These are phyloP conservation scores for Prillingera fragicola DNA, from an alignment of 1,284 basidiomycete genomes.

Conservation along the genomic window DNA sequence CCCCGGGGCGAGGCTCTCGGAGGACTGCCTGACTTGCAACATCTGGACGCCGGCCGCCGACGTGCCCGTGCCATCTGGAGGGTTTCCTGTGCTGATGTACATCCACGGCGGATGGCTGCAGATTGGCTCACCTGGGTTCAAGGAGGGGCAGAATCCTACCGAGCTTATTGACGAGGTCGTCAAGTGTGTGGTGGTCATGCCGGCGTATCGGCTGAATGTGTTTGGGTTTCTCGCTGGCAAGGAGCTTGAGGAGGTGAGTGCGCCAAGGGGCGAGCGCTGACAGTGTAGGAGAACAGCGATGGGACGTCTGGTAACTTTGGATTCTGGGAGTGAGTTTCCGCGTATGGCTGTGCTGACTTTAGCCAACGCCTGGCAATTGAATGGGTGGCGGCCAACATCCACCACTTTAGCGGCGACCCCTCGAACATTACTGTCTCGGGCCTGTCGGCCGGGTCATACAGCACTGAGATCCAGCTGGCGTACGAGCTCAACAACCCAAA, in stretches of 20 bases:
- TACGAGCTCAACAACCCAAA: slow-evolving; percentile 28
- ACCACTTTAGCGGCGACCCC: slow-evolving; percentile 33
- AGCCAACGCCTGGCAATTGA: slow-evolving; percentile 27
- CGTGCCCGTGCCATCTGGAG: slow-evolving; percentile 16
- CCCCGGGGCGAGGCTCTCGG: slow-evolving; percentile 3
- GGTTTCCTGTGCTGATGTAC: slow-evolving; percentile 24
- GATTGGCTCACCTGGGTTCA: too few species aligned
- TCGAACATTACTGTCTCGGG: slow-evolving; percentile 37
- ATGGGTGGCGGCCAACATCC: slow-evolving; percentile 32
- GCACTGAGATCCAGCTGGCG: slow-evolving; percentile 35
- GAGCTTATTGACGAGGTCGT: slow-evolving; percentile 11
- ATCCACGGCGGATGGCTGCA: slow-evolving; percentile 28
- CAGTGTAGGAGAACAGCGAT: too few species aligned
- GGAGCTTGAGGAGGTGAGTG: slow-evolving; percentile 20
- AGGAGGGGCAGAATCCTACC: too few species aligned
- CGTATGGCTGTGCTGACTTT: neutral
- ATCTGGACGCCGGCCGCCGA: slow-evolving; percentile 22
- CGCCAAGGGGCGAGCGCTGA: too few species aligned
- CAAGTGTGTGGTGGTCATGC: slow-evolving; percentile 16
- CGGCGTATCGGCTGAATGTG: slow-evolving; percentile 22
- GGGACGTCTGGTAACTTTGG: slow-evolving; percentile 27
- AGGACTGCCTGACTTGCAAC: slow-evolving; percentile 24
- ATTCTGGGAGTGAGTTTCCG: slow-evolving; percentile 19
- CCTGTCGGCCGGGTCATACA: slow-evolving; percentile 38
- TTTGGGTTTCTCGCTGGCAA: slow-evolving; percentile 22